phyloP scores from a whole-genome alignment of 2,329 filamentous ascomycete genomes.

The Ophiostoma sp. region DNA sequence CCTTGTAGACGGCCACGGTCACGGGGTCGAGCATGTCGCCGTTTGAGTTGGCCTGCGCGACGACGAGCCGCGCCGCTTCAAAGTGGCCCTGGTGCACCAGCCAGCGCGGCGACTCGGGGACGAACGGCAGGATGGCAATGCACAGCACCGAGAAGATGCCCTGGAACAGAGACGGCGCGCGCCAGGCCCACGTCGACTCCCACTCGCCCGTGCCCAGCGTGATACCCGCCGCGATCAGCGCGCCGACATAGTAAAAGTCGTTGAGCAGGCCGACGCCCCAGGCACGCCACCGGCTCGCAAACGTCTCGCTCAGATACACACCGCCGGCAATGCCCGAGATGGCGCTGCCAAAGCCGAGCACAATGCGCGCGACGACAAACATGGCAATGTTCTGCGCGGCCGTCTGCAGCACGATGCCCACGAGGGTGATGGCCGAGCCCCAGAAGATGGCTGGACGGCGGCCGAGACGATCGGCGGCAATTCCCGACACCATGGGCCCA shows the following conservation, averaged over 20 bases:
- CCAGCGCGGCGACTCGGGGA: constrained; percentile 46
- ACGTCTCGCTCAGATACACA: constrained; percentile 37
- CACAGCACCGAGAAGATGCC: constrained; percentile 27
- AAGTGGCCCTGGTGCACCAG: constrained; percentile 39
- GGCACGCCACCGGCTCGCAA: constrained; percentile 42
- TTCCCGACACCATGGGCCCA: constrained; percentile 43
- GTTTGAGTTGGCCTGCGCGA: constrained; percentile 43
- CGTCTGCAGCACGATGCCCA: constrained; percentile 39
- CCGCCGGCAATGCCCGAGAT: constrained; percentile 28
- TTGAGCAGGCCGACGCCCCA: constrained; percentile 36
- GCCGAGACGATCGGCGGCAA: constrained; percentile 42
- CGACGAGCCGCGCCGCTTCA: constrained; percentile 39
- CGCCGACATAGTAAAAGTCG: constrained; percentile 37
- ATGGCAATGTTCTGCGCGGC: constrained; percentile 35
- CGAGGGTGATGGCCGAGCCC: constrained; percentile 37
- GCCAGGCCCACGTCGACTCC: constrained; percentile 32
- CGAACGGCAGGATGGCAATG: constrained; percentile 25
- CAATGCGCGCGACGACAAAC: constrained; percentile 30
- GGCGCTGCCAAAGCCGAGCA: constrained; percentile 34
- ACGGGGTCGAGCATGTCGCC: constrained; percentile 39
- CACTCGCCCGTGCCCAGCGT: constrained; percentile 34
- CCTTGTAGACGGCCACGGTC: constrained; percentile 35
- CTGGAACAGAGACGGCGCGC: constrained; percentile 29
- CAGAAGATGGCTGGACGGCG: constrained; percentile 43
- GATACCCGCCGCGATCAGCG: constrained; percentile 44